Evolutionary conservation across 495 filamentous ascomycete genomes (phyloP), one percentile per base, ranked within the genome.

Genomic region (Mytilinidion resinicola): DNA sequence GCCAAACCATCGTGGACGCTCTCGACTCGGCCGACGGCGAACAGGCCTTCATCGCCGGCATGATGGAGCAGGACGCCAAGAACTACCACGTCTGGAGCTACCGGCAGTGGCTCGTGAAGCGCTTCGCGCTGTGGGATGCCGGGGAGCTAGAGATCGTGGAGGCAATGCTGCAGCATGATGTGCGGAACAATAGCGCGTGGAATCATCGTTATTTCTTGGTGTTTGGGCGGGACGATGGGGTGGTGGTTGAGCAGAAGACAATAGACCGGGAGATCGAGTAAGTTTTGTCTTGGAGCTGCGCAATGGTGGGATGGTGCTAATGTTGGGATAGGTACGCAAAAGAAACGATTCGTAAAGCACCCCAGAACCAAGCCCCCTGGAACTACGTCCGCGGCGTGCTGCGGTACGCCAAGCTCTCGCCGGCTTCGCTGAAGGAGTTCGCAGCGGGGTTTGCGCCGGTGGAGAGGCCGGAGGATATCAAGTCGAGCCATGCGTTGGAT

Each of bases 21-120:
- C 67, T 78, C 41, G 72, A 63, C 33, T 67, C 67, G 14, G 52
- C 69, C 8, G 67, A 69, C 14, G 78, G 79, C 15, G 93, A 98
- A 74, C 69, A 74, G 30, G 75, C 77, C 38, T 98, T 98, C 76
- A 80, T 96, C 44, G 79, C 78, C 57, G 66, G 78, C 41, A 96
- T 96, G 82, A 88, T 98, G 43, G 79, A 80, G 56, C 78, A 85
- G 62, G 93, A 98, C 71, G 81, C 85, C 11, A 98, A 98, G 72
- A 98, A 98, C 76, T 97, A 97, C 69, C 93, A 98, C 70, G 95
- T 98, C 39, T 98, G 93, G 92, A 88, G 85, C 52, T 97, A 97
- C 71, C 67, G 74, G 57, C 93, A 96, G 73, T 97, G 91, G 82
- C 77, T 97, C 1, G 90, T 96, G 38, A 80, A 82, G 35, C 88